These are phyloP conservation scores for Omphalea diandra DNA, from an alignment of 441 rosid genomes.

Conservation along the genomic window DNA sequence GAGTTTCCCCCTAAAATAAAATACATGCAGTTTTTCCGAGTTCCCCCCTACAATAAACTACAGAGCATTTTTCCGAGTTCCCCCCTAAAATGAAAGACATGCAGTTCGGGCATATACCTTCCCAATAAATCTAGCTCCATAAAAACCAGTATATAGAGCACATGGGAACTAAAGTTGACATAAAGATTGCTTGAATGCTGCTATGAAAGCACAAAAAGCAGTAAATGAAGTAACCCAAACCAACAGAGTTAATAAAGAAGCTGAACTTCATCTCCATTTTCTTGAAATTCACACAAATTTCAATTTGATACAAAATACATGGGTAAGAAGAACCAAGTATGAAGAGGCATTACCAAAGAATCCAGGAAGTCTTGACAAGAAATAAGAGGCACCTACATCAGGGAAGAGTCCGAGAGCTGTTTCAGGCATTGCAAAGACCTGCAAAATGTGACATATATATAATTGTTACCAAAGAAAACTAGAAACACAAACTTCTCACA, in stretches of 20 bases:
- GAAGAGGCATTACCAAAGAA: constrained; percentile 61
- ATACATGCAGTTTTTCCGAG: no score
- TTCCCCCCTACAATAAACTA: no score
- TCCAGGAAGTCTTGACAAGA: constrained; percentile 92
- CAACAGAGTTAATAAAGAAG: neutral
- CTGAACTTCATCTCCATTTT: neutral
- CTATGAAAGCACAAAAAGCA: neutral
- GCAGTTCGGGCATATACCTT: no score
- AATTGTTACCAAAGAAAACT: neutral
- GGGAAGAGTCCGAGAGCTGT: constrained; percentile 81
- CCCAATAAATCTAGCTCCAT: no score
- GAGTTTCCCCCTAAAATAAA: no score
- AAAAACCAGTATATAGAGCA: no score
- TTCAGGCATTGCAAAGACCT: constrained; percentile 97
- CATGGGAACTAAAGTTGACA: no score
- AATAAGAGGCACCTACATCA: constrained; percentile 82
- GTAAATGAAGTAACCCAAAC: neutral
- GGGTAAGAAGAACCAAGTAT: constrained; percentile 6
- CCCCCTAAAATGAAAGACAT: no score
- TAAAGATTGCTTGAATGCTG: neutral
- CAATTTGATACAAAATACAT: neutral
- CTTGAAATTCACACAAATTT: neutral
- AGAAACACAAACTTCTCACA: neutral
- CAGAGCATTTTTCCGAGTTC: no score
- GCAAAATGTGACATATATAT: constrained; percentile 17